phyloP scores from a whole-genome alignment of 768 basidiomycete species.

The Roridomyces roridus region DNA sequence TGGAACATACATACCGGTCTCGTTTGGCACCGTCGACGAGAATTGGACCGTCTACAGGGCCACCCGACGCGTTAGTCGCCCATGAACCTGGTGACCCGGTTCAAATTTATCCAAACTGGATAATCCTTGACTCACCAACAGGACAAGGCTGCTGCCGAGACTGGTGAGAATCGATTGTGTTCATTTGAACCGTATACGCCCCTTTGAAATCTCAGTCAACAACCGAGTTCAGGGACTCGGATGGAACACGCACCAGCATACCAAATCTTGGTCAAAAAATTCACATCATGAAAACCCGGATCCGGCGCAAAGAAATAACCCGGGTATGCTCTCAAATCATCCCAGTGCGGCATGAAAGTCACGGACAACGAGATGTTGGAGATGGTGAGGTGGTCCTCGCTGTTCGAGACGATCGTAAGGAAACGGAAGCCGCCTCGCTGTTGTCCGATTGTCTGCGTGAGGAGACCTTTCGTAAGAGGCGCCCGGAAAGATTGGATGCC shows the following conservation, averaged over 20 bases:
- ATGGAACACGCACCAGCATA: constrained; percentile 45
- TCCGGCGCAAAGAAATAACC: no score
- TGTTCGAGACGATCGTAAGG: constrained; percentile 51
- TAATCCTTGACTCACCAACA: neutral
- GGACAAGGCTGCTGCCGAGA: no score
- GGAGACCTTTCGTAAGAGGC: constrained; percentile 34
- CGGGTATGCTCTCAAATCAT: no score
- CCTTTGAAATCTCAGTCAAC: neutral
- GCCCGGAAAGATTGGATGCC: constrained; percentile 39
- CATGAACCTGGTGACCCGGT: constrained; percentile 42
- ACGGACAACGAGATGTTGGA: constrained; percentile 51
- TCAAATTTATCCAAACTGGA: no score
- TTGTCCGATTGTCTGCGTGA: constrained; percentile 42
- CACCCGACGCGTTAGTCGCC: constrained; percentile 54
- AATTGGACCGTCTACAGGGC: constrained; percentile 53
- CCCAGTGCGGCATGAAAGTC: no score
- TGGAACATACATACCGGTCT: constrained; percentile 41
- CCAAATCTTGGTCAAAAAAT: constrained; percentile 60
- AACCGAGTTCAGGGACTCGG: neutral
- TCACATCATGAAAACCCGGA: no score
- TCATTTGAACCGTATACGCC: constrained; percentile 60
- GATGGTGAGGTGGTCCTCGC: constrained; percentile 41
- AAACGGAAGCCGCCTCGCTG: no score
- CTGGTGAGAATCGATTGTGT: constrained; percentile 46
- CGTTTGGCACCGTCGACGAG: no score